Conservation (phyloP, 129 eudicot genomes). For the Lactuca saligna region DNA sequence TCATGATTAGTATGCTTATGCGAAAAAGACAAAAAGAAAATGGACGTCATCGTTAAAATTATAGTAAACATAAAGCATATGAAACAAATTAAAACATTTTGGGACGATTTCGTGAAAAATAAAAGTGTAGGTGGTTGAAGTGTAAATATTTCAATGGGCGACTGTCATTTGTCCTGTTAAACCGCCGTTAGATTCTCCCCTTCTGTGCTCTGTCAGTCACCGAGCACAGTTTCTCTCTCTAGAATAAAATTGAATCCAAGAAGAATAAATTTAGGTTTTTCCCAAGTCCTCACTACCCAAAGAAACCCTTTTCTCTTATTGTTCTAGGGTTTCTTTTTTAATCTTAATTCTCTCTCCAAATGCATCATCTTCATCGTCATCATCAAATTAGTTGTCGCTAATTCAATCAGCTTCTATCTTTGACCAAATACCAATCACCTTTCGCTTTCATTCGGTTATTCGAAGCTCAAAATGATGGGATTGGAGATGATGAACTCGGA, state of each 20-base stretch:
- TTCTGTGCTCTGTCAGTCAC: conserved; percentile 8
- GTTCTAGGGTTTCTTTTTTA: conserved; percentile 40
- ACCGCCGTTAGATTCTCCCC: conserved; percentile 24
- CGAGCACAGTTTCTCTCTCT: conserved; percentile 21
- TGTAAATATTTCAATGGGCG: neutral
- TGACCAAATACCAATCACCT: neutral
- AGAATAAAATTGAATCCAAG: conserved; percentile 23
- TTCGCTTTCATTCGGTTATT: conserved; percentile 14
- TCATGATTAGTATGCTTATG: no score
- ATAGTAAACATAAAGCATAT: neutral
- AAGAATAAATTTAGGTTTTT: conserved; percentile 18
- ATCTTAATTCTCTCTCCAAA: conserved; percentile 15
- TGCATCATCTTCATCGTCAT: conserved; percentile 21
- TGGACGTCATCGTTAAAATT: neutral
- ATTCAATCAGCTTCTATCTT: conserved; percentile 16
- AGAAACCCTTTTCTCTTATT: conserved; percentile 29
- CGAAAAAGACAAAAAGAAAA: no score
- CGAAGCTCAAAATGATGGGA: conserved; percentile 18
- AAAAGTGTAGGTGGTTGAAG: neutral
- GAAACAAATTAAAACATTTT: neutral
- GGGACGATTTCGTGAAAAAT: neutral
- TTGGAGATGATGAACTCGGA: conserved; percentile 12
- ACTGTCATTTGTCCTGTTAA: conserved; percentile 21
- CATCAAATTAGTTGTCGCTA: conserved; percentile 11
- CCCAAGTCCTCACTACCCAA: conserved; percentile 22